Evolutionary conservation across 2,329 filamentous ascomycete species (phyloP).

Genomic region (Venturia carpophila): DNA sequence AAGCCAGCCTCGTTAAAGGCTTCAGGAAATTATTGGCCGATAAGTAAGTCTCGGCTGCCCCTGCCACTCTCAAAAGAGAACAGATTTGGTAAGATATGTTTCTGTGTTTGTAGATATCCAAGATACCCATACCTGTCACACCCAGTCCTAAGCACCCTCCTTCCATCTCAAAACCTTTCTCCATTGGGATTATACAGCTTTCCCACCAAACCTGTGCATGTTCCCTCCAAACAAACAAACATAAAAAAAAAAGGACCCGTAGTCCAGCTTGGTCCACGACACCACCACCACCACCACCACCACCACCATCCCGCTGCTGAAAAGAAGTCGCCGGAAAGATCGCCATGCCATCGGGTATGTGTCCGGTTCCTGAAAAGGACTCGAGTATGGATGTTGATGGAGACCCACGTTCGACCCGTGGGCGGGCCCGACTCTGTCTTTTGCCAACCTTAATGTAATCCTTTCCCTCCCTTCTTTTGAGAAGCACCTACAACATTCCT

Average conservation of each 20-base stretch:
- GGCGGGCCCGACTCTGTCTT: not conserved
- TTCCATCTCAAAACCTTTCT: too few species aligned
- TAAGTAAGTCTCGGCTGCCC: not conserved
- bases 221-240: too few species aligned
- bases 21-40: slow-evolving; percentile 54
- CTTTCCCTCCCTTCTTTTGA: too few species aligned
- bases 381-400: not conserved
- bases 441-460: too few species aligned
- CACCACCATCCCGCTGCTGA: too few species aligned
- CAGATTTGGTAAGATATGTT: not conserved
- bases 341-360: too few species aligned
- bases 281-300: not conserved
- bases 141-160: too few species aligned
- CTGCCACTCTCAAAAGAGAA: not conserved
- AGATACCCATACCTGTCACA: not conserved
- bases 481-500: too few species aligned
- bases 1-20: slow-evolving; percentile 57
- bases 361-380: not conserved
- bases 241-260: not conserved
- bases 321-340: too few species aligned
- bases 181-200: too few species aligned
- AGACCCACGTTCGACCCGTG: not conserved
- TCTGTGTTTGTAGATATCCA: not conserved
- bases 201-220: too few species aligned
- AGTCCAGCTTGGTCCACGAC: not conserved